Percentiles rank a stretch among this genome's conserved stretches.
phyloP scores from a whole-genome alignment of 345 rosid genomes.

The Viola odorata region DNA sequence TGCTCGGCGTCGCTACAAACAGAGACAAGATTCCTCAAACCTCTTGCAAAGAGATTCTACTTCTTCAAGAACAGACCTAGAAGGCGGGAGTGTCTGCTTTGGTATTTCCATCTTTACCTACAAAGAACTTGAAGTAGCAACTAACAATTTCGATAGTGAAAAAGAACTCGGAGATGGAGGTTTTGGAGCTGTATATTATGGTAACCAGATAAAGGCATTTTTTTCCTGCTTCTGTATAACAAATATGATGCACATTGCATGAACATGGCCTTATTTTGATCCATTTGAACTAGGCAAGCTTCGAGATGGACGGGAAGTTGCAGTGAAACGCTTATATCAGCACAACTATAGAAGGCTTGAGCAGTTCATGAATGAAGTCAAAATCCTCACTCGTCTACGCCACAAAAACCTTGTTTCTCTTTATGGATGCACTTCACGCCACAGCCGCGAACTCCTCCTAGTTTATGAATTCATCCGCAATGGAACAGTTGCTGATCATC shows the following conservation, averaged over 20 bases:
- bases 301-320: conserved; percentile 31
- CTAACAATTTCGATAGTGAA: conserved; percentile 11
- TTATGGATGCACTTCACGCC: conserved; percentile 34
- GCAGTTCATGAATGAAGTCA: conserved; percentile 33
- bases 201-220: conserved; percentile 8
- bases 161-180: conserved; percentile 28
- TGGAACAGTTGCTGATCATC: conserved; percentile 23
- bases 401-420: conserved; percentile 33
- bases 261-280: not conserved
- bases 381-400: conserved; percentile 29
- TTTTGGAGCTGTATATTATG: conserved; percentile 22
- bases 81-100: conserved; percentile 18
- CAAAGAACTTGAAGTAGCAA: conserved; percentile 20
- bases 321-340: conserved; percentile 32
- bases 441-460: conserved; percentile 32
- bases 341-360: conserved; percentile 18
- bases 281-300: conserved; percentile 23
- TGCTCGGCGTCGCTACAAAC: conserved; percentile 14
- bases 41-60: conserved; percentile 20
- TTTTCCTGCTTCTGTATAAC: not conserved
- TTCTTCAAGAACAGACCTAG: conserved; percentile 37
- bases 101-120: conserved; percentile 18
- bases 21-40: conserved; percentile 18
- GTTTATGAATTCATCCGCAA: conserved; percentile 23
- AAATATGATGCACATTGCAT: too few species aligned